Percentiles rank a stretch among this genome's conserved stretches.
phyloP scores from a whole-genome alignment of 352 stramenopile species.

The Phytophthora megakarya region DNA sequence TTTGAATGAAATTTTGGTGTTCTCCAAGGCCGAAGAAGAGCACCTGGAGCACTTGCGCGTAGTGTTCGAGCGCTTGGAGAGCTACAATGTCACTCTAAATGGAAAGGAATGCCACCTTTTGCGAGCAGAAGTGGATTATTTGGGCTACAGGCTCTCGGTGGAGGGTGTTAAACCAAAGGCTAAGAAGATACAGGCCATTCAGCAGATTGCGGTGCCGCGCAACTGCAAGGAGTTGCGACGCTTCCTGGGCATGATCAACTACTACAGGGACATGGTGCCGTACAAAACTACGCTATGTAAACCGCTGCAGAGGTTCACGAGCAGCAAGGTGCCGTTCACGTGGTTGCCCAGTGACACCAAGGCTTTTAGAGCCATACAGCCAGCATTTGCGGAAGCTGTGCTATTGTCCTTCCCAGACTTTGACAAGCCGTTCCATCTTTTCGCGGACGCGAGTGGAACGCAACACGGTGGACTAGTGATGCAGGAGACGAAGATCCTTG shows the following conservation, averaged over 20 bases:
- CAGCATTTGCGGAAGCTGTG: neutral
- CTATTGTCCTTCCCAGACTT: neutral
- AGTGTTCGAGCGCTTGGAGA: neutral
- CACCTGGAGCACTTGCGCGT: neutral
- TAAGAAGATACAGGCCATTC: neutral
- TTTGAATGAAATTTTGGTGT: conserved; percentile 13
- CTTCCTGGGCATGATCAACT: conserved; percentile 18
- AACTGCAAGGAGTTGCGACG: conserved; percentile 3
- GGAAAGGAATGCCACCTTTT: neutral
- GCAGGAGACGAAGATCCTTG: neutral
- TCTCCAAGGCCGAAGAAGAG: neutral
- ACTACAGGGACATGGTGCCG: conserved; percentile 2
- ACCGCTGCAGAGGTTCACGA: neutral
- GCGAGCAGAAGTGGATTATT: neutral
- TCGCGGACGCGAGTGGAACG: neutral
- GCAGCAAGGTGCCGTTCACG: neutral
- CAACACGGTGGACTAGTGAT: neutral
- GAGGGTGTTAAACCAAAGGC: neutral
- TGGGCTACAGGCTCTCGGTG: neutral
- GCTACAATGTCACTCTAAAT: neutral
- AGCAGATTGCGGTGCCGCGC: neutral
- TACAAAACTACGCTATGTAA: neutral
- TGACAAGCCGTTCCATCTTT: neutral
- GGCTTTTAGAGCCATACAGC: neutral
- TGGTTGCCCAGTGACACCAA: neutral